A percentile compares a stretch with the other conserved stretches of the same genome.
Conservation (phyloP, 805 yeast species). For the Middelhovenomyces tepae region DNA sequence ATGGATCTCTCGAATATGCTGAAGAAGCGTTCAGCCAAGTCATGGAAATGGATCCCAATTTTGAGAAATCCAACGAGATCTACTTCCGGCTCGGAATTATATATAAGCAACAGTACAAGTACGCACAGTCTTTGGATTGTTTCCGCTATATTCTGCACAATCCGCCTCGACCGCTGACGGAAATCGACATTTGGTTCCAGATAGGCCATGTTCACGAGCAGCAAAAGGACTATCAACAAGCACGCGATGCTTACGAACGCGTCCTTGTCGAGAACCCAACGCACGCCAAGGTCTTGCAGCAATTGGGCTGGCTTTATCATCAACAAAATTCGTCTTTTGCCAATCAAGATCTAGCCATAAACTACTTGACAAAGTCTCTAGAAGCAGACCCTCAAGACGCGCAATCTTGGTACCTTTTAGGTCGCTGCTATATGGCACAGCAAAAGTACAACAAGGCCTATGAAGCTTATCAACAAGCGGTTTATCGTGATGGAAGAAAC, state of each 20-base stretch:
- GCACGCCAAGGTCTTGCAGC: conserved; percentile 94
- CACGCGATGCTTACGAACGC: conserved; percentile 91
- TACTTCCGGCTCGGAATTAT: conserved; percentile 94
- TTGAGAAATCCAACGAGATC: conserved; percentile 93
- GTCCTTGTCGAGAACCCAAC: conserved; percentile 83
- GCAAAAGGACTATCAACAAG: conserved; percentile 83
- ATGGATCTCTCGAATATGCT: conserved; percentile 93
- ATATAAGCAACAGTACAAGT: conserved; percentile 87
- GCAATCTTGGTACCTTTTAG: conserved; percentile 94
- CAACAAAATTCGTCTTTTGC: conserved; percentile 56
- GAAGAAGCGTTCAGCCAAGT: conserved; percentile 98
- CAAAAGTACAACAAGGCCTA: conserved; percentile 94
- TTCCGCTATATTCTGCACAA: conserved; percentile 82
- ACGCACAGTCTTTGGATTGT: conserved; percentile 83
- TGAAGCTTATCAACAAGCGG: conserved; percentile 98
- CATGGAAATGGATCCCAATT: conserved; percentile 88
- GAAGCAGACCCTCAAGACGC: conserved; percentile 89
- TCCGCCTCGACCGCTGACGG: conserved; percentile 94
- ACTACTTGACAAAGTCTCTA: conserved; percentile 73
- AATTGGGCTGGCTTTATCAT: conserved; percentile 89
- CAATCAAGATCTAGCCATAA: conserved; percentile 76
- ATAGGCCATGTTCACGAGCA: conserved; percentile 93
- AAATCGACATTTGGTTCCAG: conserved; percentile 98
- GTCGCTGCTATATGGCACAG: conserved; percentile 94
- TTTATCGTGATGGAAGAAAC: conserved; percentile 89